A percentile compares a stretch with the other conserved stretches of the same genome.
Evolutionary conservation across 106 monocot genomes (phyloP).

Genomic region (Platanthera zijinensis): DNA sequence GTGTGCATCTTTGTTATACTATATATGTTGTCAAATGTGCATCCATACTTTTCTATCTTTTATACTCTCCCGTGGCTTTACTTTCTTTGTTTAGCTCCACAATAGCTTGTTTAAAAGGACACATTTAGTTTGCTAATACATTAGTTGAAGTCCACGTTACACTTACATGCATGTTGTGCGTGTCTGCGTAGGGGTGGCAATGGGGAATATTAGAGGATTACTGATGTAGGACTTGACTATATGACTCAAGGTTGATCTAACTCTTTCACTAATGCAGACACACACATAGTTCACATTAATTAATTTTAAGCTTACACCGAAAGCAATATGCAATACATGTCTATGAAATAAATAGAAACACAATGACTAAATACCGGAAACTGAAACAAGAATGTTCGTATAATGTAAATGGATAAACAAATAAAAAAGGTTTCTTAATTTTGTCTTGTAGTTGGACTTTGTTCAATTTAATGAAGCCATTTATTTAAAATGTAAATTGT

Average conservation of each 20-base stretch:
- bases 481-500: too few species aligned
- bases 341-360: too few species aligned
- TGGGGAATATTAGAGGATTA: not conserved
- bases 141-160: not conserved
- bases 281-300: not conserved
- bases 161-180: not conserved
- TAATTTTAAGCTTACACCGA: not conserved
- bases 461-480: too few species aligned
- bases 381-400: too few species aligned
- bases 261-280: too few species aligned
- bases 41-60: not conserved
- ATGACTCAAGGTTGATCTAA: too few species aligned
- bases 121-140: not conserved
- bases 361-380: too few species aligned
- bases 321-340: not conserved
- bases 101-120: not conserved
- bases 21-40: not conserved
- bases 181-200: not conserved
- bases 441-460: too few species aligned
- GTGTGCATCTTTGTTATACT: not conserved
- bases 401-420: too few species aligned
- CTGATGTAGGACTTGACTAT: not conserved
- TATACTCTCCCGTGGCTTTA: not conserved
- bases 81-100: not conserved
- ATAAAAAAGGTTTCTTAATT: too few species aligned